Percentiles rank a stretch among this genome's conserved stretches.
Evolutionary conservation across 2,329 filamentous ascomycete genomes (phyloP).

Genomic region (Stemphylium vesicarium): DNA sequence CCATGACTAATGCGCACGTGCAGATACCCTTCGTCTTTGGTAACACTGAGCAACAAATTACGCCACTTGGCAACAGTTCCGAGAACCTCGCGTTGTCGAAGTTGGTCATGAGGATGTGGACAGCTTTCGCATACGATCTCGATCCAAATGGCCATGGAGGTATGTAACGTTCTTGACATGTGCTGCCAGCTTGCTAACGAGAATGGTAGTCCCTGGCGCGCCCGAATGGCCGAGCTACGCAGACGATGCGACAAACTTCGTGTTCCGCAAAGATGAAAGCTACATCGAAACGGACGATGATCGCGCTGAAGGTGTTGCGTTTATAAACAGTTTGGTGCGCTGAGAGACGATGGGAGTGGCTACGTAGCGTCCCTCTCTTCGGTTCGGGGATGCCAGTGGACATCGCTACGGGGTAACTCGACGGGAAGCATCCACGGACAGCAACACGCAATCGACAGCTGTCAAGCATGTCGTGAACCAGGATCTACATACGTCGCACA

Average conservation of each 20-base stretch:
- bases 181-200: background rate
- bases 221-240: slow-evolving; percentile 30
- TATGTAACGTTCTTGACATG: background rate
- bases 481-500: too few relatives aligned
- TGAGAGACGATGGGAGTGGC: background rate
- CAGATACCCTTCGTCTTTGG: slow-evolving; percentile 43
- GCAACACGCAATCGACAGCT: too few relatives aligned
- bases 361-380: too few relatives aligned
- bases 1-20: background rate
- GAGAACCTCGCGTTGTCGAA: slow-evolving; percentile 31
- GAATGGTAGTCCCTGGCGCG: slow-evolving; percentile 16
- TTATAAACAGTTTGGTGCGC: slow-evolving; percentile 34
- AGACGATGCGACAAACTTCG: slow-evolving; percentile 31
- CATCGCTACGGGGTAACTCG: too few relatives aligned
- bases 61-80: slow-evolving; percentile 32
- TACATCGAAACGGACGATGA: slow-evolving; percentile 35
- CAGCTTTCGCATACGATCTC: slow-evolving; percentile 37
- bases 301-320: slow-evolving; percentile 27
- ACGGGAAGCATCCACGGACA: too few relatives aligned
- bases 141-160: slow-evolving; percentile 39
- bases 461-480: too few relatives aligned
- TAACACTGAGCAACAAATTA: slow-evolving; percentile 34
- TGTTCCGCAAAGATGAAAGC: slow-evolving; percentile 34
- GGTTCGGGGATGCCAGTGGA: too few relatives aligned
- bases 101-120: slow-evolving; percentile 41